These are phyloP conservation scores for Lachancea nothofagi DNA, from an alignment of 805 yeast species.

Conservation along the genomic window DNA sequence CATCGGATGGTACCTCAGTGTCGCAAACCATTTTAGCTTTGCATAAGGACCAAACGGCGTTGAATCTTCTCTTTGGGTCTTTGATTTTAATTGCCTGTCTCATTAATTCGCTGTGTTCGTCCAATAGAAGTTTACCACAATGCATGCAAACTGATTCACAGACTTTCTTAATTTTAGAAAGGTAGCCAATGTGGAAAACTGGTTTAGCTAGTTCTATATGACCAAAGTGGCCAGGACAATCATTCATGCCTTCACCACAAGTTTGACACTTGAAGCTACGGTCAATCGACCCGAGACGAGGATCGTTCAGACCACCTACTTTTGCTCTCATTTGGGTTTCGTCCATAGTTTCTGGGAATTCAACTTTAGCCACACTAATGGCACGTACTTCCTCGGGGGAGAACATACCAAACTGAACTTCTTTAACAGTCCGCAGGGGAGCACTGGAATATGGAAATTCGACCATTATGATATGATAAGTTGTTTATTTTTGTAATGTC, in stretches of 20 bases:
- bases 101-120: constrained; percentile 64
- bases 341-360: constrained; percentile 99
- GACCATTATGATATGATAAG: constrained; percentile 30
- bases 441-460: constrained; percentile 94
- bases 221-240: constrained; percentile 99
- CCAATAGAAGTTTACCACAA: constrained; percentile 90
- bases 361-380: constrained; percentile 94
- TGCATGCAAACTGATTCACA: constrained; percentile 98
- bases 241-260: constrained; percentile 98
- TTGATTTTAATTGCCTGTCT: constrained; percentile 83
- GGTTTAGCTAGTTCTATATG: constrained; percentile 98
- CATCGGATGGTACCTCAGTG: constrained; percentile 67
- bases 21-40: constrained; percentile 94
- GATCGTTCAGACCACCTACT: constrained; percentile 95
- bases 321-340: constrained; percentile 92
- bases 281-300: constrained; percentile 94
- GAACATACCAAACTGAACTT: constrained; percentile 96
- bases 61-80: constrained; percentile 93
- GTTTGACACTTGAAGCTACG: constrained; percentile 97
- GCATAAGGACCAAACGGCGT: constrained; percentile 92
- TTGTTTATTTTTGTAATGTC: neutral
- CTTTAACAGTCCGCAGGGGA: constrained; percentile 94
- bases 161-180: constrained; percentile 87
- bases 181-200: constrained; percentile 94
- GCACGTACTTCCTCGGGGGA: constrained; percentile 98